Evolutionary conservation across 2,329 filamentous ascomycete genomes (phyloP).

Genomic region (Bimuria novae-zelandiae): DNA sequence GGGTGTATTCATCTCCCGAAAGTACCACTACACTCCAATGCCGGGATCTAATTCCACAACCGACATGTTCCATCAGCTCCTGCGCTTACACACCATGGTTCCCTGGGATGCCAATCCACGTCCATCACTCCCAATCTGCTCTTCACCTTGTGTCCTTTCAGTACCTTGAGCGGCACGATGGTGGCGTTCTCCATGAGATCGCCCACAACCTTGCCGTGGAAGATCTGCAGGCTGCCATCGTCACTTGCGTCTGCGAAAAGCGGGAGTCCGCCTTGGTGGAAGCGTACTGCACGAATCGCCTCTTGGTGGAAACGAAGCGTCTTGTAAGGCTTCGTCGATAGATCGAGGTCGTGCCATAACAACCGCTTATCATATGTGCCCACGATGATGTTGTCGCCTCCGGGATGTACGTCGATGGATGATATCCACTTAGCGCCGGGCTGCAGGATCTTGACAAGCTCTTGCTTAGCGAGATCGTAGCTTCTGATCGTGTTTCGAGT

Average conservation of each 20-base stretch:
- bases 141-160: slow-evolving; percentile 86
- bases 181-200: slow-evolving; percentile 96
- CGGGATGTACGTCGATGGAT: slow-evolving; percentile 88
- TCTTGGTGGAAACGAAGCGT: slow-evolving; percentile 93
- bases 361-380: slow-evolving; percentile 93
- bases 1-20: slow-evolving; percentile 5
- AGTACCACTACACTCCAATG: slow-evolving; percentile 3
- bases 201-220: slow-evolving; percentile 93
- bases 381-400: slow-evolving; percentile 91
- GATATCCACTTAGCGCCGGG: slow-evolving; percentile 95
- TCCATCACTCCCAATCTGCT: slow-evolving; percentile 89
- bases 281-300: slow-evolving; percentile 87
- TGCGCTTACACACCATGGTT: slow-evolving; percentile 93
- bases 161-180: slow-evolving; percentile 93
- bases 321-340: slow-evolving; percentile 90
- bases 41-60: slow-evolving; percentile 68
- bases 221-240: slow-evolving; percentile 91
- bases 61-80: slow-evolving; percentile 92
- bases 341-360: slow-evolving; percentile 95
- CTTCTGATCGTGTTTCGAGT: slow-evolving; percentile 91
- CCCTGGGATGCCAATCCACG: slow-evolving; percentile 91
- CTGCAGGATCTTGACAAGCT: slow-evolving; percentile 89
- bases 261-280: slow-evolving; percentile 77
- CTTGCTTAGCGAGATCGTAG: slow-evolving; percentile 90
- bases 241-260: slow-evolving; percentile 95